phyloP scores from a whole-genome alignment of 2,329 filamentous ascomycete genomes.

The Phialemoniopsis sp. region DNA sequence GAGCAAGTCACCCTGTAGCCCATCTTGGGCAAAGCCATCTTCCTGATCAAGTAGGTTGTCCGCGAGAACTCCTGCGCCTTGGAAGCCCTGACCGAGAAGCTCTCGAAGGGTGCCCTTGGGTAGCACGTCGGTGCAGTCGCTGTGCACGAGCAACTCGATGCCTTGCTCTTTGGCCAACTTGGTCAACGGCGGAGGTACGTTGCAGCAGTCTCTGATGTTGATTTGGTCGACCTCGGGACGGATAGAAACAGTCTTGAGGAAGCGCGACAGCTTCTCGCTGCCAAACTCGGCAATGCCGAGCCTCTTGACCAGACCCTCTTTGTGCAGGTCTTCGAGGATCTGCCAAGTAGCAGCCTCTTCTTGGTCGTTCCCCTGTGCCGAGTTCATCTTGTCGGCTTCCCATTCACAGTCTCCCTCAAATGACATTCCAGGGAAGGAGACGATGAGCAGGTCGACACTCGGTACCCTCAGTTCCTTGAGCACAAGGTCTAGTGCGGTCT shows the following conservation, averaged over 20 bases:
- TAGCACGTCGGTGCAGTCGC: constrained; percentile 88
- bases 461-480: constrained; percentile 72
- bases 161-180: constrained; percentile 76
- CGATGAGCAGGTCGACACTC: constrained; percentile 81
- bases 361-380: constrained; percentile 59
- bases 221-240: constrained; percentile 89
- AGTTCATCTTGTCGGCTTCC: constrained; percentile 61
- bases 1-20: constrained; percentile 71
- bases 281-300: constrained; percentile 92
- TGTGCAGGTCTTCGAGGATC: constrained; percentile 69
- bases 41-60: constrained; percentile 28
- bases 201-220: constrained; percentile 93
- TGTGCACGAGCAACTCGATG: constrained; percentile 89
- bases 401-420: constrained; percentile 92
- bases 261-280: constrained; percentile 72
- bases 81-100: constrained; percentile 67
- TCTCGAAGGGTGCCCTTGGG: constrained; percentile 81
- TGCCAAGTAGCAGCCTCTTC: constrained; percentile 67
- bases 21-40: constrained; percentile 37
- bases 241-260: constrained; percentile 67
- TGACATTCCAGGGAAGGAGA: constrained; percentile 87
- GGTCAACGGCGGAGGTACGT: constrained; percentile 83
- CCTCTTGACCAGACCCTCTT: constrained; percentile 65
- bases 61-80: constrained; percentile 73
- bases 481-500: constrained; percentile 76